These are phyloP conservation scores for Poa pratensis DNA, from an alignment of 176 grass and related monocot species.

Conservation along the genomic window DNA sequence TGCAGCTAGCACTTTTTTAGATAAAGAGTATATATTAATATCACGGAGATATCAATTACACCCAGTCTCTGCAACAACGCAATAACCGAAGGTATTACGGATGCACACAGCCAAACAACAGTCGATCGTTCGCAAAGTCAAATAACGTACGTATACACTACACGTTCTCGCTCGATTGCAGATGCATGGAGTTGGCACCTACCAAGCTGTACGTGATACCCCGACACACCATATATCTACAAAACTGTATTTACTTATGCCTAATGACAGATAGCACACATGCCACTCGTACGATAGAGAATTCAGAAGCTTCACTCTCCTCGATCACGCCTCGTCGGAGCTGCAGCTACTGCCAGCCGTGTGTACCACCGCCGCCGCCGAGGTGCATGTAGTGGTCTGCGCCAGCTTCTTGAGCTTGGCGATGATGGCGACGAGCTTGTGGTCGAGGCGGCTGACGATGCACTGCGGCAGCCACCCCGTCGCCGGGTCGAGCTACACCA, in stretches of 20 bases:
- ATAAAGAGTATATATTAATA: too few species aligned
- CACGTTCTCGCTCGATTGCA: constrained; percentile 19
- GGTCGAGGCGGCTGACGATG: constrained; percentile 82
- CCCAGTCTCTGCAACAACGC: too few species aligned
- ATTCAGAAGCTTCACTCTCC: neutral
- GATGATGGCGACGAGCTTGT: constrained; percentile 90
- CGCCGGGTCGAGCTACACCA: constrained; percentile 89
- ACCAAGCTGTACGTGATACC: neutral
- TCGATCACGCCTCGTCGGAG: neutral
- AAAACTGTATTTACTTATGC: constrained; percentile 49
- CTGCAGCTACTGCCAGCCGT: neutral
- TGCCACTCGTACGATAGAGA: neutral
- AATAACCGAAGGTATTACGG: too few species aligned
- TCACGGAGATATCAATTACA: too few species aligned
- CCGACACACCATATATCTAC: constrained; percentile 16
- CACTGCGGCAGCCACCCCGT: constrained; percentile 89
- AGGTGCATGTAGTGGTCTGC: constrained; percentile 38
- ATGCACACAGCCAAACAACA: too few species aligned
- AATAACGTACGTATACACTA: constrained; percentile 20
- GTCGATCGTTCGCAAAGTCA: neutral
- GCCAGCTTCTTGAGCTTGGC: constrained; percentile 87
- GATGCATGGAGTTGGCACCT: neutral
- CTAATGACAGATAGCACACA: neutral
- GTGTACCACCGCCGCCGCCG: neutral
- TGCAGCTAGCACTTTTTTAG: neutral